Percentiles rank a stretch among this genome's conserved stretches.
These are phyloP conservation scores for Erysimum cheiranthoides DNA, from an alignment of 345 rosid genomes.

Conservation along the genomic window DNA sequence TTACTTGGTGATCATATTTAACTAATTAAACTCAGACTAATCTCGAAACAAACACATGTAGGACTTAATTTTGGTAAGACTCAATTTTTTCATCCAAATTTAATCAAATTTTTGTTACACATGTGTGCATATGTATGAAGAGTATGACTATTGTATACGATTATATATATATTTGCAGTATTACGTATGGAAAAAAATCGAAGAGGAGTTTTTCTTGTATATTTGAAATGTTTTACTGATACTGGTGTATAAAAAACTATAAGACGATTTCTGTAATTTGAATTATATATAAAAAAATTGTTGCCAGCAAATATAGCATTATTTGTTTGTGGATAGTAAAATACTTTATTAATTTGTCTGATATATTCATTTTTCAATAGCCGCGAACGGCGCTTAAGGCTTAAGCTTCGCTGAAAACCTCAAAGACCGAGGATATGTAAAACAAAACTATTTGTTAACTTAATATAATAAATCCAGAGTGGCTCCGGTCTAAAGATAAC, in stretches of 20 bases:
- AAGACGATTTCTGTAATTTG: not conserved
- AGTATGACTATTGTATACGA: too few relatives aligned
- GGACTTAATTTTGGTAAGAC: not conserved
- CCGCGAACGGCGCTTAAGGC: slow-evolving; percentile 51
- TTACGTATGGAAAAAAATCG: not conserved
- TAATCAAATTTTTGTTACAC: not conserved
- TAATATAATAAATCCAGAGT: slow-evolving; percentile 24
- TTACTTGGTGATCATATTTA: not conserved
- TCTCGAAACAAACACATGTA: slow-evolving; percentile 3
- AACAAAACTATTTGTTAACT: slow-evolving; percentile 16
- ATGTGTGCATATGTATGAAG: not conserved
- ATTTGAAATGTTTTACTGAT: not conserved
- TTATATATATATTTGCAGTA: not conserved
- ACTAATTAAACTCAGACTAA: not conserved
- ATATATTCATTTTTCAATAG: slow-evolving; percentile 32
- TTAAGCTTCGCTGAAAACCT: slow-evolving; percentile 47
- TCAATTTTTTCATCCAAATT: not conserved
- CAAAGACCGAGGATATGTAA: slow-evolving; percentile 47
- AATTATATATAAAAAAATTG: not conserved
- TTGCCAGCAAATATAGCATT: not conserved
- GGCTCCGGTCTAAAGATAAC: slow-evolving; percentile 23
- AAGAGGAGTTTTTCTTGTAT: not conserved
- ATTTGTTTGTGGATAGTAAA: slow-evolving; percentile 29
- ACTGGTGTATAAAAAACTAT: not conserved
- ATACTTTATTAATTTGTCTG: slow-evolving; percentile 27